A percentile compares a stretch with the other conserved stretches of the same genome.
phyloP scores from a whole-genome alignment of 441 rosid species.

The Populus hybrid region DNA sequence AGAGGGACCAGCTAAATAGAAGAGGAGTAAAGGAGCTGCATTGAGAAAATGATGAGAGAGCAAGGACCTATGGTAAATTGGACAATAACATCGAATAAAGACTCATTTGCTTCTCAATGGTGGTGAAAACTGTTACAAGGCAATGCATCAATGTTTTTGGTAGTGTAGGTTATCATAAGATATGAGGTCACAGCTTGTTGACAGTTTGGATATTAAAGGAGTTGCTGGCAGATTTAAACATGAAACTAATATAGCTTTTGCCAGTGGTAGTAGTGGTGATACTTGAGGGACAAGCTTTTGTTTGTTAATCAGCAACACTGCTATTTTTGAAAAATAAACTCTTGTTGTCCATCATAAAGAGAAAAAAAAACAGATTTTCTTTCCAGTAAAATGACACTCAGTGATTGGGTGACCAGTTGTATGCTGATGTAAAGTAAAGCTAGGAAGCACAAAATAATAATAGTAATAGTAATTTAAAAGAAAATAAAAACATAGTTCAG shows the following conservation, averaged over 20 bases:
- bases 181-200: background rate
- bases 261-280: background rate
- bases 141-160: background rate
- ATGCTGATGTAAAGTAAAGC: background rate
- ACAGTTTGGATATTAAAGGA: background rate
- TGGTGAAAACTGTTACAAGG: background rate
- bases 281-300: background rate
- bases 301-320: background rate
- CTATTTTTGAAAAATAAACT: too few species aligned
- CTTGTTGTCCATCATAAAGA: background rate
- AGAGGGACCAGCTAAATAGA: background rate
- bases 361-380: background rate
- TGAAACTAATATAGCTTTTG: background rate
- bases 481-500: background rate
- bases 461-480: too few species aligned
- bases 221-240: background rate
- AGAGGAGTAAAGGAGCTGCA: background rate
- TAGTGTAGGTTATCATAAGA: background rate
- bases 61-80: background rate
- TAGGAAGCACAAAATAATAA: too few species aligned
- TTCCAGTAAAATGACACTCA: background rate
- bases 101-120: background rate
- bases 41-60: background rate
- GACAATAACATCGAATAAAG: background rate
- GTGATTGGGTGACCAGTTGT: background rate